A percentile compares a stretch with the other conserved stretches of the same genome.
Evolutionary conservation across 2,329 filamentous ascomycete genomes (phyloP).

Genomic region (Talaromyces sp.): DNA sequence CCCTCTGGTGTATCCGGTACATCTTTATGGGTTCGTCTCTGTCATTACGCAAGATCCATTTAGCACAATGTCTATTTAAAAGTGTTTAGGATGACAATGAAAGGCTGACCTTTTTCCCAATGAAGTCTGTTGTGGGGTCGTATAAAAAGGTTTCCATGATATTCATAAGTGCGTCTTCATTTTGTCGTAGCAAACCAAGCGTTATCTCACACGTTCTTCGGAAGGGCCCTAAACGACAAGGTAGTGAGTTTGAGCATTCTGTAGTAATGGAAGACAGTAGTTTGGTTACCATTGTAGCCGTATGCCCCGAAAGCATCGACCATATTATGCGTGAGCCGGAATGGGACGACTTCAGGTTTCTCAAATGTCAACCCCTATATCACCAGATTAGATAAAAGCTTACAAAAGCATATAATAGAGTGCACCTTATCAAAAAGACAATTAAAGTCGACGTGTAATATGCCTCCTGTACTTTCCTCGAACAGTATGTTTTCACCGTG

Average conservation of each 20-base stretch:
- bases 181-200: constrained; percentile 75
- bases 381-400: not conserved
- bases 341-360: constrained; percentile 91
- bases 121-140: constrained; percentile 90
- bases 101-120: constrained; percentile 62
- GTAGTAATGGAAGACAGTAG: not conserved
- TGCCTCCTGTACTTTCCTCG: constrained; percentile 87
- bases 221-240: constrained; percentile 62
- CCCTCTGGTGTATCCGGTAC: constrained; percentile 68
- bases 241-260: not conserved
- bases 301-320: constrained; percentile 94
- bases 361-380: constrained; percentile 76
- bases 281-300: constrained; percentile 67
- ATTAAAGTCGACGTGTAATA: constrained; percentile 99
- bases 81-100: not conserved
- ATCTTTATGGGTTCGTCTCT: constrained; percentile 46
- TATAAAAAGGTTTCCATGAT: constrained; percentile 96
- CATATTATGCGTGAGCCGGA: constrained; percentile 98
- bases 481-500: constrained; percentile 97
- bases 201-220: constrained; percentile 87
- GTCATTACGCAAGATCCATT: constrained; percentile 32
- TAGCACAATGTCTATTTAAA: not conserved
- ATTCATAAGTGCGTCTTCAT: constrained; percentile 95
- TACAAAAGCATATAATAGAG: not conserved
- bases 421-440: constrained; percentile 88